Conservation (phyloP, 352 stramenopile species). For the Phytophthora crassamura region DNA sequence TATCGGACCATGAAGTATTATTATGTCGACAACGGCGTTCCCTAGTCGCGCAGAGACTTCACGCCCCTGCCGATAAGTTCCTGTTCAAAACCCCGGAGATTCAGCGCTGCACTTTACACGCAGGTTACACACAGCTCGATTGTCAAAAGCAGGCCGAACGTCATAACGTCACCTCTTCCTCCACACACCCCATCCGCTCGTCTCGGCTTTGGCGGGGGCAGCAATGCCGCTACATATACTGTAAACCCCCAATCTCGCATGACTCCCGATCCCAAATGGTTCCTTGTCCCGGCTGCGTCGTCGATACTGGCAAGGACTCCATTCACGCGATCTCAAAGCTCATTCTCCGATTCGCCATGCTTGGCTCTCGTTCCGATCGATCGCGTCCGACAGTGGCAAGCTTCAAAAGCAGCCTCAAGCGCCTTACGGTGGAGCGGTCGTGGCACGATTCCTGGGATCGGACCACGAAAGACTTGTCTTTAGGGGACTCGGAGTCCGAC, state of each 20-base stretch:
- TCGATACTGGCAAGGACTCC: constrained; percentile 2
- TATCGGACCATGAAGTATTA: too few relatives aligned
- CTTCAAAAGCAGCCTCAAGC: constrained; percentile 37
- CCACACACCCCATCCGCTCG: not conserved
- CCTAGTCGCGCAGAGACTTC: constrained; percentile 19
- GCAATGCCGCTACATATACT: too few relatives aligned
- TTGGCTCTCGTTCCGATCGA: constrained; percentile 26
- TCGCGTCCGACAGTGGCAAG: constrained; percentile 24
- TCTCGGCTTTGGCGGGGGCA: constrained; percentile 6
- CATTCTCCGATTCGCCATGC: constrained; percentile 39
- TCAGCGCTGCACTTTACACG: constrained; percentile 26
- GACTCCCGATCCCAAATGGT: constrained; percentile 38
- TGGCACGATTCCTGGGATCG: constrained; percentile 31
- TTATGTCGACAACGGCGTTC: not conserved
- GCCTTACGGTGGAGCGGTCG: constrained; percentile 24
- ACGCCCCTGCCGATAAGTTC: constrained; percentile 11
- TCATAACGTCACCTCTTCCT: constrained; percentile 11
- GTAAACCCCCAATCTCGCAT: too few relatives aligned
- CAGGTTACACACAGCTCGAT: constrained; percentile 17
- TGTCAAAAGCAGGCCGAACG: constrained; percentile 18
- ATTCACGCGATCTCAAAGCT: not conserved
- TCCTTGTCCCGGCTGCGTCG: constrained; percentile 28
- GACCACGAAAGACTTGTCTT: constrained; percentile 30
- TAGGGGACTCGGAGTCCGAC: constrained; percentile 26
- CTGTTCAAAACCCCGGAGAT: constrained; percentile 15